Percentiles rank a stretch among this genome's conserved stretches.
phyloP scores from a whole-genome alignment of 2,329 filamentous ascomycete genomes.

The Fusarium tjaetaba region DNA sequence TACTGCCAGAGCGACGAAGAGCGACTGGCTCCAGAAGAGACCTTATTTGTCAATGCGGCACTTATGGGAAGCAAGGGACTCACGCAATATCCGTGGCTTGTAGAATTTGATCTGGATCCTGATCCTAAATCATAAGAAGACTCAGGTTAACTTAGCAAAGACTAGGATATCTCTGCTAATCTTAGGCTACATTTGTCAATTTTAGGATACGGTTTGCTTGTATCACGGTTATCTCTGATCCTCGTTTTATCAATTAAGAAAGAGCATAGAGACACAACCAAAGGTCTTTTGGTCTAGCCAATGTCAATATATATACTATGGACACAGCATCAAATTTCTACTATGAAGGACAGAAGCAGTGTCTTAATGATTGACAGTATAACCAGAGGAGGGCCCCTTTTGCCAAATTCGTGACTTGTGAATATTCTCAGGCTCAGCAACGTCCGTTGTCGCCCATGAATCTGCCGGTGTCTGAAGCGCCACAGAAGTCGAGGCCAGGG shows the following conservation, averaged over 20 bases:
- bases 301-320: neutral
- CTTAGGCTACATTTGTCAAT: no score
- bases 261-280: neutral
- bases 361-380: neutral
- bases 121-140: no score
- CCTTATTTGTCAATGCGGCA: constrained; percentile 34
- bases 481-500: neutral
- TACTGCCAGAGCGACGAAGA: neutral
- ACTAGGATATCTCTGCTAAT: no score
- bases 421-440: neutral
- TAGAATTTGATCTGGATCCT: constrained; percentile 11
- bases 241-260: neutral
- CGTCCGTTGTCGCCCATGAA: neutral
- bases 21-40: neutral
- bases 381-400: neutral
- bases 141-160: no score
- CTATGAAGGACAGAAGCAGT: neutral
- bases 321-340: neutral
- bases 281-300: neutral
- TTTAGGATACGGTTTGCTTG: no score
- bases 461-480: neutral
- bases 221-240: neutral
- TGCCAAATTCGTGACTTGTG: neutral
- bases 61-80: neutral
- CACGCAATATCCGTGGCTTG: constrained; percentile 16